Base-by-base conservation (phyloP, 768 basidiomycete species). In the Baorangia bicolor region DNA sequence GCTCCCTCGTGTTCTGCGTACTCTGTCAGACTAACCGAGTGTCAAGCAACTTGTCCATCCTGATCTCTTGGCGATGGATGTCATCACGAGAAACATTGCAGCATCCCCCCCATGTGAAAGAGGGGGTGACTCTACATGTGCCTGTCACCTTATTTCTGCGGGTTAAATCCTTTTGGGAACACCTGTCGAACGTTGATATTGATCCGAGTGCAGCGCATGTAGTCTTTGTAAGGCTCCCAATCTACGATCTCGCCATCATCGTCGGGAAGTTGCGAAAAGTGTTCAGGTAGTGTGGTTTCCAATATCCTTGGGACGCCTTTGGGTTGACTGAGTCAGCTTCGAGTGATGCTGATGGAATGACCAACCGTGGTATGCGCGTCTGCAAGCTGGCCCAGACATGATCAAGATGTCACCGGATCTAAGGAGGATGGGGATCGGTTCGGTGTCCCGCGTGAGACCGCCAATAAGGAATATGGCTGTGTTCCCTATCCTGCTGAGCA, bases 171-270 rank as follows among this genome's bases (percentile, higher is more conserved):
- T 64, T 81, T 87, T 2, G 89, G 88, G 66, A 92, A 91, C 7
- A 92, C 90, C 68, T 97, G 94, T 51, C 96, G 78, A 9, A 93
- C 92, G 63, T 98, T 98, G 53, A 98, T 78, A 66, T 98, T 98
- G 65, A 98, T 89, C 55, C 96, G 78, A 2, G 87, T 81, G 4
- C 79, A 79, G 42, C 65, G 72, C 69, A 94, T 73, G 69, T 92
- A 94, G 28, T 79, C 75, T 53, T 75, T 80, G 63, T 85, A 92
- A 7, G 78, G 76, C 20, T 63, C 60, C 90, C 90, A 94, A 25
- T 79, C 80, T 4, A 68, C 69, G 37, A 18, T 21, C 14, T 14
- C 55, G n/a, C 39, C 39, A 16, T 69, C 68, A 21, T 68, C 71
- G n/a, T 67, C 67, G 9, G 64, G 62, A 3, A 50, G 52, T 6